A percentile compares a stretch with the other conserved stretches of the same genome.
Evolutionary conservation across 257 asterid genomes (phyloP).

Genomic region (Oldenlandia corymbosa): DNA sequence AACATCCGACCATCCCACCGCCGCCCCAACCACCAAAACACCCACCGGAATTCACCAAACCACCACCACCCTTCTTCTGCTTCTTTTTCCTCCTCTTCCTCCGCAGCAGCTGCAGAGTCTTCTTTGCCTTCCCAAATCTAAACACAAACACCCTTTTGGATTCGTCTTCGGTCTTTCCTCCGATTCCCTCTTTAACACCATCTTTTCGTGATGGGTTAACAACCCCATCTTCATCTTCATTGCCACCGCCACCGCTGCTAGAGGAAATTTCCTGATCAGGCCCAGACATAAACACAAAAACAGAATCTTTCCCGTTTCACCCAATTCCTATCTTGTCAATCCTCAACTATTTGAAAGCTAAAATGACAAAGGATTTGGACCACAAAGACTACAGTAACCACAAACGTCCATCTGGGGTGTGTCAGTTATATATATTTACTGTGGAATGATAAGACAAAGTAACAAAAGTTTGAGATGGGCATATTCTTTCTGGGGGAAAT

Average conservation of each 20-base stretch:
- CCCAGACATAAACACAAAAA: slow-evolving; percentile 48
- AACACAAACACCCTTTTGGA: slow-evolving; percentile 29
- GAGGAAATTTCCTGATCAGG: slow-evolving; percentile 23
- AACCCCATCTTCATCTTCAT: slow-evolving; percentile 1
- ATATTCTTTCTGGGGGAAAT: background rate
- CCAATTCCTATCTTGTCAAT: too few relatives aligned
- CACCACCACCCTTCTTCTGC: slow-evolving; percentile 37
- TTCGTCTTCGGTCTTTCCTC: slow-evolving; percentile 23
- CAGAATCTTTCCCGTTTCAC: background rate
- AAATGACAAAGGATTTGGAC: slow-evolving; percentile 14
- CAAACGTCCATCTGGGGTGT: background rate
- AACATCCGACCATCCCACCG: slow-evolving; percentile 38
- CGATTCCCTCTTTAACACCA: slow-evolving; percentile 20
- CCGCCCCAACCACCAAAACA: slow-evolving; percentile 26
- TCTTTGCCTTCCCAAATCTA: slow-evolving; percentile 47
- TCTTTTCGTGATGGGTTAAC: slow-evolving; percentile 19
- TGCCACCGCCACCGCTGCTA: slow-evolving; percentile 17
- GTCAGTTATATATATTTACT: slow-evolving; percentile 1
- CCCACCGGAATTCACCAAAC: slow-evolving; percentile 34
- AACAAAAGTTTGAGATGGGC: background rate
- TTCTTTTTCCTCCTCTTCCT: slow-evolving; percentile 37
- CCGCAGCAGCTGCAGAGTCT: slow-evolving; percentile 14
- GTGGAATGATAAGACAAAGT: background rate
- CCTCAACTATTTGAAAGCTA: background rate
- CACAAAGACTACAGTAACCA: slow-evolving; percentile 12